Percentiles rank a stretch among this genome's conserved stretches.
phyloP scores from a whole-genome alignment of 805 yeast genomes.

The Ogataea trehaloabstinens region DNA sequence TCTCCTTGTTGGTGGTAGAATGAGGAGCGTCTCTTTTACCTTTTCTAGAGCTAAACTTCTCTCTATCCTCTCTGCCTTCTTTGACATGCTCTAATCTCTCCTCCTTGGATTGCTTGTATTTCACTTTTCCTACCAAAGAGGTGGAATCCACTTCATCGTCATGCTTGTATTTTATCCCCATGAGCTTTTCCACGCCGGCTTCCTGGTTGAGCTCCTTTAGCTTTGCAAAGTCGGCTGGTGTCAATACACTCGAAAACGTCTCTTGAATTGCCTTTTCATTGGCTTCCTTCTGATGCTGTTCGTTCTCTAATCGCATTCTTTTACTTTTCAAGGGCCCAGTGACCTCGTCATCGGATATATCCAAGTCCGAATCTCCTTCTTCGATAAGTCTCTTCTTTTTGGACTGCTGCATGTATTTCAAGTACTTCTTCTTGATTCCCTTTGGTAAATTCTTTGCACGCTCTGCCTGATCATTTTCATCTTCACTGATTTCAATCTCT shows the following conservation, averaged over 20 bases:
- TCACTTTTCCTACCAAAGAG: constrained; percentile 71
- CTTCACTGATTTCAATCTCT: constrained; percentile 62
- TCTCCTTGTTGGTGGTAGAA: constrained; percentile 93
- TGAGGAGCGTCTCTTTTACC: constrained; percentile 76
- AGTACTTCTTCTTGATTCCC: constrained; percentile 34
- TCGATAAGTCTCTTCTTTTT: constrained; percentile 32
- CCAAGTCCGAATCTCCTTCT: constrained; percentile 48
- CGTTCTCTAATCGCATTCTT: constrained; percentile 30
- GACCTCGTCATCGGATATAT: constrained; percentile 43
- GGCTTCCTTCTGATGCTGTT: constrained; percentile 39
- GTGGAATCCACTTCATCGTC: constrained; percentile 87
- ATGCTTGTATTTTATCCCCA: constrained; percentile 57
- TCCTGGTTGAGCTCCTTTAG: constrained; percentile 80
- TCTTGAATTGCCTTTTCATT: constrained; percentile 58
- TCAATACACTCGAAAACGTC: constrained; percentile 55
- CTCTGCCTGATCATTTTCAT: constrained; percentile 35
- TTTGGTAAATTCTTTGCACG: constrained; percentile 27
- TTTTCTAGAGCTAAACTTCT: constrained; percentile 82
- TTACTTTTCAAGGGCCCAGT: constrained; percentile 33
- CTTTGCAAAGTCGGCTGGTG: constrained; percentile 98
- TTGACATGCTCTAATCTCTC: constrained; percentile 83
- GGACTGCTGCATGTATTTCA: constrained; percentile 32
- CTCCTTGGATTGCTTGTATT: constrained; percentile 82
- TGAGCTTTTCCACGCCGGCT: constrained; percentile 79
- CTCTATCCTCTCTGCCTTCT: constrained; percentile 94